Base-by-base conservation (phyloP, 768 basidiomycete species). In the Tricholomella constricta region DNA sequence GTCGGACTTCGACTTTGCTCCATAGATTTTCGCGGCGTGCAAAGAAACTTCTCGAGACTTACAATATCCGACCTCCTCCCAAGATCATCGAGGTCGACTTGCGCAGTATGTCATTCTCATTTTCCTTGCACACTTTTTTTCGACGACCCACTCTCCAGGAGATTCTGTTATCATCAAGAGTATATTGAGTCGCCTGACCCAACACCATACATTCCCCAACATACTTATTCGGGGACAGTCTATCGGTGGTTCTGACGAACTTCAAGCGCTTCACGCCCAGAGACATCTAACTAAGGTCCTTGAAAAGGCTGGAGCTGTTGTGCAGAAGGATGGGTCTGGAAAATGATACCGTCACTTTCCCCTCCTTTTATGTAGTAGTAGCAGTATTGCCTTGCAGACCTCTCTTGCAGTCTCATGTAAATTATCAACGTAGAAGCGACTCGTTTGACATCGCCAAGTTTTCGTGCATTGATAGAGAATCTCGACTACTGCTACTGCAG, bases 1-100 rank as follows among this genome's bases (percentile, higher is more conserved):
- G 5, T 14, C 20, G 23, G n/a, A 22, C n/a, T 19, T 40, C 27
- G 11, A 9, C 40, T 32, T 55, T 38, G 49, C 34, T 63, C 17
- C 51, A 7, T 20, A 88, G 85, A 37, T 87, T 76, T 62, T 89
- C 86, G 4, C 70, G 70, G 55, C 68, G 73, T 35, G 84, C 85
- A 12, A 89, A 88, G 61, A 69, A 71, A n/a, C 74, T 92, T 6
- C 74, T 93, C 4, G 74, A 74, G 27, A 69, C 67, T 0, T 89
- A 89, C 59, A 69, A 82, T 25, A 75, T 91, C 11, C 66, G 72
- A 12, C 90, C 91, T 0, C 63, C 81, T 2, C 88, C 90, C 1
- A 81, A 79, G 54, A 70, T 91, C 29, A 72, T 93, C 26, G 90
- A 93, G 62, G 87, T 92, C 20, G 89, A 93, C 67, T 61, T 83